These are phyloP conservation scores for Paraleonurus japonicus DNA, from an alignment of 257 asterid genomes.

Conservation along the genomic window DNA sequence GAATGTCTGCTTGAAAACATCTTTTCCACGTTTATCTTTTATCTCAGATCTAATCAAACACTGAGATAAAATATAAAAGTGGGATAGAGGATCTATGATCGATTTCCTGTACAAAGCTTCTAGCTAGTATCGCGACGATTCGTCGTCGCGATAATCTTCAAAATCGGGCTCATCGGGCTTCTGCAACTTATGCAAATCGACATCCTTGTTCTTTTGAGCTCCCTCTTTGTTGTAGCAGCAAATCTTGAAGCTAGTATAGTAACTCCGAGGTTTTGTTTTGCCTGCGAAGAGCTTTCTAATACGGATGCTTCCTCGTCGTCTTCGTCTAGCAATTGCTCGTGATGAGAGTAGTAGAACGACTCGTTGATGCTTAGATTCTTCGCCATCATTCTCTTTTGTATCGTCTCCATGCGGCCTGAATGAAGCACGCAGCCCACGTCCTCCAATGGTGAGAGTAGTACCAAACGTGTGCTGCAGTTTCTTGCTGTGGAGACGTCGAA, in stretches of 20 bases:
- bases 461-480: constrained; percentile 75
- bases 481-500: constrained; percentile 84
- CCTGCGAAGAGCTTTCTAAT: constrained; percentile 28
- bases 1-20: neutral
- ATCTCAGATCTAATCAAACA: neutral
- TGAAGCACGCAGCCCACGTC: constrained; percentile 78
- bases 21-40: neutral
- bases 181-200: constrained; percentile 50
- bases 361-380: constrained; percentile 47
- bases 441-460: constrained; percentile 88
- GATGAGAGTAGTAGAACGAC: constrained; percentile 36
- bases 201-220: constrained; percentile 59
- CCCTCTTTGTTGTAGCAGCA: constrained; percentile 70
- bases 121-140: constrained; percentile 13
- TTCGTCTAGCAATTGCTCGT: constrained; percentile 30
- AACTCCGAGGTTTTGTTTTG: constrained; percentile 51
- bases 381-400: constrained; percentile 44
- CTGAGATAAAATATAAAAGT: constrained; percentile 1
- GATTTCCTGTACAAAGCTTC: constrained; percentile 24
- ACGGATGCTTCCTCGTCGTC: constrained; percentile 3
- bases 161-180: constrained; percentile 86
- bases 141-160: constrained; percentile 66
- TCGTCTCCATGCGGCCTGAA: constrained; percentile 82
- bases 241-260: constrained; percentile 74
- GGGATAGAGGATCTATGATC: neutral